Conservation (phyloP, 495 filamentous ascomycete species). For the Xylaria flabelliformis region DNA sequence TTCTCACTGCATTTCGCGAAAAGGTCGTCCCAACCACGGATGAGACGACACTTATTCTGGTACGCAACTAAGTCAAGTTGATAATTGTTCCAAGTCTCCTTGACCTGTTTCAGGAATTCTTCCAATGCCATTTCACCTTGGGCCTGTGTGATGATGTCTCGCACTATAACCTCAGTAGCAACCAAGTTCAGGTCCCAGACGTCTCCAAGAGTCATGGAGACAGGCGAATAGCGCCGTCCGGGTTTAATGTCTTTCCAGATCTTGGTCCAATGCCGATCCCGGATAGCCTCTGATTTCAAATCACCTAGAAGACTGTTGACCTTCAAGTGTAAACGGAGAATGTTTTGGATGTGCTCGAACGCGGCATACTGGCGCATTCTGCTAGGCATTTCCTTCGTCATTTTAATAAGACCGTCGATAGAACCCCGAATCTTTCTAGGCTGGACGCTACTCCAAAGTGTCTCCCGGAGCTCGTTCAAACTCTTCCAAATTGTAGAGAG, state of each 20-base stretch:
- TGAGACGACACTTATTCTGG: constrained; percentile 95
- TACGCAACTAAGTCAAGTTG: constrained; percentile 94
- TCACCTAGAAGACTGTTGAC: constrained; percentile 87
- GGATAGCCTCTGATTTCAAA: constrained; percentile 95
- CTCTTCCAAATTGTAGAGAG: constrained; percentile 97
- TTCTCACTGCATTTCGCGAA: constrained; percentile 99
- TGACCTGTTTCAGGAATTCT: constrained; percentile 95
- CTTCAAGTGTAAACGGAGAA: constrained; percentile 86
- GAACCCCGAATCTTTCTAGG: constrained; percentile 87
- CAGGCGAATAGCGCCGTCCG: constrained; percentile 84
- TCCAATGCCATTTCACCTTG: constrained; percentile 98
- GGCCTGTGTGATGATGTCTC: constrained; percentile 91
- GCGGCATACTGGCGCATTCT: constrained; percentile 99
- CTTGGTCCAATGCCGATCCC: constrained; percentile 94
- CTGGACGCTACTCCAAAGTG: constrained; percentile 89
- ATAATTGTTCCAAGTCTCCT: constrained; percentile 95
- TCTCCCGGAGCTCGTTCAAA: constrained; percentile 89
- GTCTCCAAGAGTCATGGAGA: constrained; percentile 93
- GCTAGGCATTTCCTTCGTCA: constrained; percentile 99
- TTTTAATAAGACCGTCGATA: constrained; percentile 90
- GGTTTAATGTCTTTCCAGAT: constrained; percentile 96
- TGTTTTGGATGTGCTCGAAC: constrained; percentile 95
- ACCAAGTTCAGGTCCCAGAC: constrained; percentile 96
- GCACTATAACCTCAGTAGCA: constrained; percentile 83
- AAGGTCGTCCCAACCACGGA: constrained; percentile 97